These are phyloP conservation scores for Phytophthora rubi DNA, from an alignment of 352 stramenopile species.

Conservation along the genomic window DNA sequence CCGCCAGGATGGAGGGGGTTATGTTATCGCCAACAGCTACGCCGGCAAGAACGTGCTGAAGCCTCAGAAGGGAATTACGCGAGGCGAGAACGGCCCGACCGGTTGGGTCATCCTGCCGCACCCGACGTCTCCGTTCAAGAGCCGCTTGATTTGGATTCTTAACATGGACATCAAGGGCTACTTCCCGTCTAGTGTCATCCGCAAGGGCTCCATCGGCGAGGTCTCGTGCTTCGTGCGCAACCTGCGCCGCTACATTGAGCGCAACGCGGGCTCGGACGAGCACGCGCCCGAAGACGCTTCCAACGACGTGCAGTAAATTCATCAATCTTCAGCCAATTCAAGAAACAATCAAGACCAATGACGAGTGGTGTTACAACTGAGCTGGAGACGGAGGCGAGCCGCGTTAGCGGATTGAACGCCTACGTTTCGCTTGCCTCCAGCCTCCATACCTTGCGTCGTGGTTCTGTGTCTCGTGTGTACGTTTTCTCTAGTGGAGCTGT, in stretches of 20 bases:
- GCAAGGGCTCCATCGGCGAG: slow-evolving; percentile 82
- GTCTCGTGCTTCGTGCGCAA: slow-evolving; percentile 84
- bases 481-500: slow-evolving; percentile 38
- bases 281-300: slow-evolving; percentile 26
- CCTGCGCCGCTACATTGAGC: slow-evolving; percentile 68
- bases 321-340: slow-evolving; percentile 27
- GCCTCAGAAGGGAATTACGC: slow-evolving; percentile 73
- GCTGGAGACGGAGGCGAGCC: slow-evolving; percentile 10
- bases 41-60: slow-evolving; percentile 79
- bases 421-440: slow-evolving; percentile 4
- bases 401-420: slow-evolving; percentile 37
- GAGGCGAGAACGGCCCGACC: slow-evolving; percentile 76
- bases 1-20: slow-evolving; percentile 69
- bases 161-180: slow-evolving; percentile 90
- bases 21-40: slow-evolving; percentile 68
- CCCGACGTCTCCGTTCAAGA: slow-evolving; percentile 78
- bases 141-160: slow-evolving; percentile 80
- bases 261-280: slow-evolving; percentile 40
- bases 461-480: slow-evolving; percentile 33
- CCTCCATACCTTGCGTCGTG: slow-evolving; percentile 28
- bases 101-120: slow-evolving; percentile 81
- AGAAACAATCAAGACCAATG: slow-evolving; percentile 34
- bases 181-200: slow-evolving; percentile 79
- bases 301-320: slow-evolving; percentile 46
- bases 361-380: slow-evolving; percentile 30